Conservation (phyloP, 1,139 yeast genomes). For the Suhomyces bolitotheri region DNA sequence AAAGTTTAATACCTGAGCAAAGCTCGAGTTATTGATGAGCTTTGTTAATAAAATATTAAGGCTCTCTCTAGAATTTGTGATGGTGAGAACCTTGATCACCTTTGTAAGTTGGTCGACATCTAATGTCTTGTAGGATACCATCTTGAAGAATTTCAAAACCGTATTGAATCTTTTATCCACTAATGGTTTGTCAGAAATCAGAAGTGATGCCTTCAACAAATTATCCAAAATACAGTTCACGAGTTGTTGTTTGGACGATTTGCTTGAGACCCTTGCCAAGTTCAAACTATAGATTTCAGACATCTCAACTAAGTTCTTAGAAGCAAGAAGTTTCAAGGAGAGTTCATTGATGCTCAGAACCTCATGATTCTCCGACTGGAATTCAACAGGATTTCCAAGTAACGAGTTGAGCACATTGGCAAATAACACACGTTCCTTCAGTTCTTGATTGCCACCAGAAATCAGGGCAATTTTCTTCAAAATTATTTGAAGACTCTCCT, state of each 20-base stretch:
- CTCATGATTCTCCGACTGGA: not conserved
- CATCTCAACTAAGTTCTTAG: conserved; percentile 20
- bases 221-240: conserved; percentile 19
- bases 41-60: conserved; percentile 33
- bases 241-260: conserved; percentile 15
- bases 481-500: conserved; percentile 20
- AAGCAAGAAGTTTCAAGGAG: conserved; percentile 10
- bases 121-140: conserved; percentile 21
- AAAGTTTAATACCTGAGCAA: conserved; percentile 27
- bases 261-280: conserved; percentile 11
- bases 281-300: conserved; percentile 15
- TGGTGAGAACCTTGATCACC: conserved; percentile 31
- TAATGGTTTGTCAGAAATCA: conserved; percentile 2
- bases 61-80: conserved; percentile 23
- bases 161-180: conserved; percentile 14
- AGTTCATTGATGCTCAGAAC: conserved; percentile 11
- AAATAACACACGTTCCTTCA: conserved; percentile 22
- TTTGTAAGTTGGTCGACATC: conserved; percentile 26
- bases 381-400: conserved; percentile 3
- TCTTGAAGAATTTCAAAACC: conserved; percentile 26
- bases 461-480: conserved; percentile 19
- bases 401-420: conserved; percentile 25
- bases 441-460: conserved; percentile 15
- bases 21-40: conserved; percentile 20
- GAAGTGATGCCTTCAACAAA: conserved; percentile 12